Evolutionary conservation across 805 yeast species (phyloP).

Genomic region (Candida parachauliodes): DNA sequence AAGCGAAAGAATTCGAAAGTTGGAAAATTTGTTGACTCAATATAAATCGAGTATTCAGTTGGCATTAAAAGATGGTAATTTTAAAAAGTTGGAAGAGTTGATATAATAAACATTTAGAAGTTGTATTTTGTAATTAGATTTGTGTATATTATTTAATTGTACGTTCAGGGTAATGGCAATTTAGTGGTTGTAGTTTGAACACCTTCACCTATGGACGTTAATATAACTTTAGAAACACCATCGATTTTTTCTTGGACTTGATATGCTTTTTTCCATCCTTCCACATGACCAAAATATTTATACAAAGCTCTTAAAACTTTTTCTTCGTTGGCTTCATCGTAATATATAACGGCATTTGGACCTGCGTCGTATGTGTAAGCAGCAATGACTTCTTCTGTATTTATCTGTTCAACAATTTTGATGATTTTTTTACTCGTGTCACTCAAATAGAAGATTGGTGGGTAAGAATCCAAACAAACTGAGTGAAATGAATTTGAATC

Average conservation of each 20-base stretch:
- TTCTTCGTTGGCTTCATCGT: slow-evolving; percentile 71
- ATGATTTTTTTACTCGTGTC: slow-evolving; percentile 85
- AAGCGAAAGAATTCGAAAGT: slow-evolving; percentile 17
- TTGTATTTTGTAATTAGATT: too few relatives aligned
- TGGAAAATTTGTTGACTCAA: slow-evolving; percentile 16
- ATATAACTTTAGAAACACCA: slow-evolving; percentile 80
- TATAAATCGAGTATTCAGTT: slow-evolving; percentile 18
- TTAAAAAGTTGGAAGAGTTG: slow-evolving; percentile 10
- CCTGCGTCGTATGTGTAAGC: slow-evolving; percentile 99
- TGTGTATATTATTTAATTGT: too few relatives aligned
- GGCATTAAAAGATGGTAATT: slow-evolving; percentile 13
- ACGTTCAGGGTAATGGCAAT: slow-evolving; percentile 62
- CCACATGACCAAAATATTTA: slow-evolving; percentile 52
- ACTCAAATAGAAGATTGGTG: slow-evolving; percentile 92
- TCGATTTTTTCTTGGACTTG: slow-evolving; percentile 22
- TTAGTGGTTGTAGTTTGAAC: slow-evolving; percentile 61
- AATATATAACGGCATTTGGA: slow-evolving; percentile 96
- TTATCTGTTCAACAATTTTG: slow-evolving; percentile 73
- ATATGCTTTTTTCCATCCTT: slow-evolving; percentile 56
- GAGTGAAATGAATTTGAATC: slow-evolving; percentile 98
- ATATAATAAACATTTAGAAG: too few relatives aligned
- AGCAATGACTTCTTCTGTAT: slow-evolving; percentile 62
- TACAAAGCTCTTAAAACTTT: slow-evolving; percentile 68
- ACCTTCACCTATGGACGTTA: slow-evolving; percentile 85
- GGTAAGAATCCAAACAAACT: slow-evolving; percentile 91